A percentile compares a stretch with the other conserved stretches of the same genome.
phyloP scores from a whole-genome alignment of 2,329 filamentous ascomycete species.

The Pseudonectria buxi region DNA sequence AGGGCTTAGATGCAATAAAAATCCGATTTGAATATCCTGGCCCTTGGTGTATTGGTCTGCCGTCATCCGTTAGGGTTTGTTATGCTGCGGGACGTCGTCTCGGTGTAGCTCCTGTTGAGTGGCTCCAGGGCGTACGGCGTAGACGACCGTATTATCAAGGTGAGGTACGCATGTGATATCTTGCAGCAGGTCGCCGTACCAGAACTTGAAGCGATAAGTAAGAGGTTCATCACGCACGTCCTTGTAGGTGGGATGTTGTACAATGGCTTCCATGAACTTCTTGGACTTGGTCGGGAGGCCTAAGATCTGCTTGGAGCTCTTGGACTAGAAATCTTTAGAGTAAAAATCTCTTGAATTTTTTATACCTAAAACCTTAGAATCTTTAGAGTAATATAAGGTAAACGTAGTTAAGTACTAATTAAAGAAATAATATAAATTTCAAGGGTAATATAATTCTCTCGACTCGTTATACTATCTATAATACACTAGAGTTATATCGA shows the following conservation, averaged over 20 bases:
- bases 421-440: too few species aligned
- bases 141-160: slow-evolving; percentile 1
- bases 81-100: slow-evolving; percentile 1
- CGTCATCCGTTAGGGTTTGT: background rate
- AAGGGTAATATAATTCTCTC: too few species aligned
- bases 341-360: too few species aligned
- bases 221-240: background rate
- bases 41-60: slow-evolving; percentile 1
- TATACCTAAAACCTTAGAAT: too few species aligned
- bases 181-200: too few species aligned
- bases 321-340: background rate
- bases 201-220: too few species aligned
- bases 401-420: too few species aligned
- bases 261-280: background rate
- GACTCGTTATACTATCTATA: too few species aligned
- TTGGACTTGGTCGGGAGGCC: background rate
- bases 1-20: slow-evolving; percentile 1
- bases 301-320: background rate
- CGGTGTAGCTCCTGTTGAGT: slow-evolving; percentile 1
- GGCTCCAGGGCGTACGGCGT: background rate
- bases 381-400: too few species aligned
- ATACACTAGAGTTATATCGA: too few species aligned
- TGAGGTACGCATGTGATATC: background rate
- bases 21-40: slow-evolving; percentile 1
- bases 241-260: background rate